phyloP scores from a whole-genome alignment of 129 eudicot genomes.

The Flaveria trinervia region DNA sequence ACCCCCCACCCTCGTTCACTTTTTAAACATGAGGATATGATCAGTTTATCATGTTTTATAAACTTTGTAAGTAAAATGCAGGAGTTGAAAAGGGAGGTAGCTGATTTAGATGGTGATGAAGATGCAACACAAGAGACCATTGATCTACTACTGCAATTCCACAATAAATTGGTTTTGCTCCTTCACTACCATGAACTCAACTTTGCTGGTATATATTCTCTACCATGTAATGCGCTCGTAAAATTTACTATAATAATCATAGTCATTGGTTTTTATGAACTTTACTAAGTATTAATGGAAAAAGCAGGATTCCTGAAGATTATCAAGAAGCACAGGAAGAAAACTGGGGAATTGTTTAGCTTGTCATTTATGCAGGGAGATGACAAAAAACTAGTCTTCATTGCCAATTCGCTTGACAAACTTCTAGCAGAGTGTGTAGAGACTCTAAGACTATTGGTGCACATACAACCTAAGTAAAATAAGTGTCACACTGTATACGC shows the following conservation, averaged over 20 bases:
- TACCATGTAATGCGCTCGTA: neutral
- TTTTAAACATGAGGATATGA: neutral
- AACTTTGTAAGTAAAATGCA: conserved; percentile 7
- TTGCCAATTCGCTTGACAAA: conserved; percentile 30
- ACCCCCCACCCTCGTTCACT: neutral
- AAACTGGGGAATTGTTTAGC: conserved; percentile 38
- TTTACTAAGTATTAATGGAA: conserved; percentile 4
- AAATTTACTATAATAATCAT: neutral
- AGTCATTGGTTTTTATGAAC: conserved; percentile 1
- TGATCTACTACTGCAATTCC: conserved; percentile 44
- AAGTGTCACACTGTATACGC: neutral
- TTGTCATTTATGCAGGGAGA: conserved; percentile 33
- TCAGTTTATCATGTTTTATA: neutral
- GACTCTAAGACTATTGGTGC: conserved; percentile 26
- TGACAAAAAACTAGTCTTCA: conserved; percentile 35
- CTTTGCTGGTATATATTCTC: conserved; percentile 34
- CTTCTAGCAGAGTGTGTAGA: conserved; percentile 42
- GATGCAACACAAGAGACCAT: conserved; percentile 26
- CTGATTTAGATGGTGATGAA: conserved; percentile 20
- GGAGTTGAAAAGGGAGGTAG: conserved; percentile 36
- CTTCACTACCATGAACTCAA: conserved; percentile 45
- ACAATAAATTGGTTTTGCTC: conserved; percentile 44
- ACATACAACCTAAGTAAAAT: neutral
- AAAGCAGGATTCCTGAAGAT: conserved; percentile 45
- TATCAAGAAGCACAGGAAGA: conserved; percentile 48